phyloP scores from a whole-genome alignment of 768 basidiomycete genomes.

The Boletus barrowsii region DNA sequence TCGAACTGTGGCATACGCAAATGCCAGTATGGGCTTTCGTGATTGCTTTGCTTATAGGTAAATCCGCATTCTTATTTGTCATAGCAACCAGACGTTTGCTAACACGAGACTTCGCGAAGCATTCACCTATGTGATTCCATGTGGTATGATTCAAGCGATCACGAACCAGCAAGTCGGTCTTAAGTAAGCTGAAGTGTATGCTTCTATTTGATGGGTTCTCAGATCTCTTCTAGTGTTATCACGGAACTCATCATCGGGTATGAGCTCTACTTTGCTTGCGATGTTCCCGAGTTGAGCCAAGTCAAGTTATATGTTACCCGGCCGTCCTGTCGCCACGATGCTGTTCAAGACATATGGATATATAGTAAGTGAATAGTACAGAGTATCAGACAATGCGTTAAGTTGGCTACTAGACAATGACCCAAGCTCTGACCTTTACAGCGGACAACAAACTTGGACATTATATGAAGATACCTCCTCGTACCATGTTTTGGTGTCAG shows the following conservation, averaged over 20 bases:
- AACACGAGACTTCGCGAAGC: slow-evolving; percentile 21
- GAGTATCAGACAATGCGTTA: background rate
- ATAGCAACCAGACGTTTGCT: background rate
- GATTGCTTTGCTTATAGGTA: slow-evolving; percentile 57
- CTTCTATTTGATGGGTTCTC: background rate
- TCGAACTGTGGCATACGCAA: slow-evolving; percentile 68
- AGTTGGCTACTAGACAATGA: slow-evolving; percentile 25
- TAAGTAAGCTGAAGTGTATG: slow-evolving; percentile 31
- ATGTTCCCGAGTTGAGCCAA: background rate
- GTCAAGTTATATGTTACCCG: slow-evolving; percentile 63
- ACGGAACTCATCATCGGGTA: slow-evolving; percentile 75
- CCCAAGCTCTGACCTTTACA: slow-evolving; percentile 59
- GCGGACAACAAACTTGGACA: slow-evolving; percentile 80
- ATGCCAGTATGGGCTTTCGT: slow-evolving; percentile 72
- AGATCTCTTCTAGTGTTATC: slow-evolving; percentile 48
- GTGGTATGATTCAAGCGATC: slow-evolving; percentile 64
- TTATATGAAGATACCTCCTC: slow-evolving; percentile 61
- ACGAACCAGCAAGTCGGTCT: slow-evolving; percentile 78
- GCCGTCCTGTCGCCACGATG: slow-evolving; percentile 79
- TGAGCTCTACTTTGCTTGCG: background rate
- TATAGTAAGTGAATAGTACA: slow-evolving; percentile 35
- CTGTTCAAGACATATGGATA: slow-evolving; percentile 85
- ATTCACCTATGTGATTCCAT: slow-evolving; percentile 46
- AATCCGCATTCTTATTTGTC: slow-evolving; percentile 8
- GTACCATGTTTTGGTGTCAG: slow-evolving; percentile 70